Base-by-base conservation (phyloP, 352 stramenopile genomes). In the Globisporangium abappressorium region DNA sequence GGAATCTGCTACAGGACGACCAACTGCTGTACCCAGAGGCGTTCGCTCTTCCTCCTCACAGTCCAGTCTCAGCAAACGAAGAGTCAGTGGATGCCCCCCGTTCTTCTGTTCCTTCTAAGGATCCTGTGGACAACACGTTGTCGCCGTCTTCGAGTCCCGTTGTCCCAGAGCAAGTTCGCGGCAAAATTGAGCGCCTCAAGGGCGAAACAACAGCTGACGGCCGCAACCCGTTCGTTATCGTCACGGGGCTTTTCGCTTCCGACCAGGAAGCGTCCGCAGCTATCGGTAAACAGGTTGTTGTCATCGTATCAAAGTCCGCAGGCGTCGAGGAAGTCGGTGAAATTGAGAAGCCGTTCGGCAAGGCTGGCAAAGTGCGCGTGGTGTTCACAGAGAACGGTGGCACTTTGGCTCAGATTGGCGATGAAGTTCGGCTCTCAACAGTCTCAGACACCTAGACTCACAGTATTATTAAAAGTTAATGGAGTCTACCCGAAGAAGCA, bases 301-400 rank as follows among this genome's bases (percentile, higher is more conserved):
- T 26, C 78, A 87, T 87, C 3, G 63, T 57, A 0, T 85, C 64
- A 24, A 41, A 57, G n/a, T 57, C 14, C 1, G 26, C 43, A 59
- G 24, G 9, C n/a, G 18, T 43, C 4, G 51, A 58, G 3, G 78
- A 91, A 18, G n/a, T 66, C 24, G 86, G 86, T 0, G 53, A 67
- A 26, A 82, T 92, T 43, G 83, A 92, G 33, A 91, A 89, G 49
- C 76, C 83, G 20, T 94, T 94, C 53, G 86, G 86, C 3, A 94
- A 92, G 51, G 84, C 81, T 33, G 86, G 86, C 11, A 92, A 94
- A 65, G 80, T 94, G 5, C 81, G 86, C 20, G 75, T 92, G 12
- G 51, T 67, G 8, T 92, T 92, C 57, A 34, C 65, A 30, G 49
- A 11, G 2, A 73, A 73, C 51, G 78, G 77, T 18, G 85, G 85